Evolutionary conservation across 2,329 filamentous ascomycete genomes (phyloP).

Genomic region (Calonectria fujianensis): DNA sequence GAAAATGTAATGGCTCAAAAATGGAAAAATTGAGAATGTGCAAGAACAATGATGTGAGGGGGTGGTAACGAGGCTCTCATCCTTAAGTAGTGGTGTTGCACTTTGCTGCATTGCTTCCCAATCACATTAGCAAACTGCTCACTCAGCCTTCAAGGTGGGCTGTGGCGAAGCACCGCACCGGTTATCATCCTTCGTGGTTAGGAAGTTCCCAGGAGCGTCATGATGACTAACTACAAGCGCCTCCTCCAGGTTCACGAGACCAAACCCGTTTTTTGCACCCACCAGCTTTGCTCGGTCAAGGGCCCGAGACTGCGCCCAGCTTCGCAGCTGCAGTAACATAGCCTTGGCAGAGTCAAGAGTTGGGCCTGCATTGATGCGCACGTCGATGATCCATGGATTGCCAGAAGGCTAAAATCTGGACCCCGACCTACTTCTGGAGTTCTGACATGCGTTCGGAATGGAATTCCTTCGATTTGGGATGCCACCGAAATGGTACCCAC

Average conservation of each 20-base stretch:
- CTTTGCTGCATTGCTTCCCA: conserved; percentile 34
- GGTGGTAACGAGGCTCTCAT: conserved; percentile 19
- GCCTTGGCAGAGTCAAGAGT: neutral
- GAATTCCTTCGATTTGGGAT: conserved; percentile 2
- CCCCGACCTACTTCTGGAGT: neutral
- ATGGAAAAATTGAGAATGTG: neutral
- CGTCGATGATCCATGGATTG: neutral
- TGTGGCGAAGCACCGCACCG: conserved; percentile 15
- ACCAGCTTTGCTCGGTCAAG: neutral
- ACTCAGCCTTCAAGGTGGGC: conserved; percentile 37
- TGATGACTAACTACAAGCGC: conserved; percentile 4
- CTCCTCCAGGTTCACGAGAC: conserved; percentile 35
- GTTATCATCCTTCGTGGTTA: conserved; percentile 4
- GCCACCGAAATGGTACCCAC: conserved; percentile 14
- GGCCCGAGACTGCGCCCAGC: neutral
- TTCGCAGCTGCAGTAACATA: neutral
- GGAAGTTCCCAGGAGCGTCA: conserved; percentile 13
- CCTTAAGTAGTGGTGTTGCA: conserved; percentile 26
- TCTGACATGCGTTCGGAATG: conserved; percentile 8
- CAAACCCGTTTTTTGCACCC: conserved; percentile 12
- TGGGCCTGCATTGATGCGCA: neutral
- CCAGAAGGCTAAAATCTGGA: conserved; percentile 6
- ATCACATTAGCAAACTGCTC: neutral
- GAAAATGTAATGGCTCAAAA: neutral
- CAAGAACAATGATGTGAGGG: conserved; percentile 8